A percentile compares a stretch with the other conserved stretches of the same genome.
These are phyloP conservation scores for Juglanconis sp. DNA, from an alignment of 2,329 filamentous ascomycete species.

Conservation along the genomic window DNA sequence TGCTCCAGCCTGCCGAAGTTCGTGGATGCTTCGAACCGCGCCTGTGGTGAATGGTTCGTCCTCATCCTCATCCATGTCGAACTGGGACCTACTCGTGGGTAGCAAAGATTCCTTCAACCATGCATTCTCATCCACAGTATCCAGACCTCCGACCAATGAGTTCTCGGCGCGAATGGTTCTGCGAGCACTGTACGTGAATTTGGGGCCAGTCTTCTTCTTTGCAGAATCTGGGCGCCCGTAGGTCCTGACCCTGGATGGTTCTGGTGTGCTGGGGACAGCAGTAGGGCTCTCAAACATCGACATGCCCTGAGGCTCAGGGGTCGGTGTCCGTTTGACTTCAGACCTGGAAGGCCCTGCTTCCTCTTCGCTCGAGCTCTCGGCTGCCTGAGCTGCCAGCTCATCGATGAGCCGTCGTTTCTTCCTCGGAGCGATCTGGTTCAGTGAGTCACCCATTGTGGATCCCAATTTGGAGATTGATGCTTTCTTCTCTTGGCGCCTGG, in stretches of 20 bases:
- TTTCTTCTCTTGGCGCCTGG: constrained; percentile 15
- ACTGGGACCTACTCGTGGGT: constrained; percentile 24
- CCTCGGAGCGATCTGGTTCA: constrained; percentile 10
- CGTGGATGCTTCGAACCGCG: constrained; percentile 61
- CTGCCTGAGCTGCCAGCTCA: constrained; percentile 37
- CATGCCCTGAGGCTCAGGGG: constrained; percentile 16
- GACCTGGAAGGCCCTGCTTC: constrained; percentile 15
- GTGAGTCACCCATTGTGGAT: constrained; percentile 8
- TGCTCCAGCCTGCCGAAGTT: constrained; percentile 62
- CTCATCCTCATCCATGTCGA: constrained; percentile 39
- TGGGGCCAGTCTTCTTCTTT: constrained; percentile 32
- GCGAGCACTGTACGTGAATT: constrained; percentile 37
- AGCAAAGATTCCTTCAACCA: constrained; percentile 24
- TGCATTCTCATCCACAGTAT: constrained; percentile 19
- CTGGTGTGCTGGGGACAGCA: constrained; percentile 22
- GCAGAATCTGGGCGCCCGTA: constrained; percentile 23
- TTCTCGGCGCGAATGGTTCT: constrained; percentile 31
- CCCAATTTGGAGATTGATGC: constrained; percentile 7
- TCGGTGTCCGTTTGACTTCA: constrained; percentile 14
- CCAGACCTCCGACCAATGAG: constrained; percentile 8
- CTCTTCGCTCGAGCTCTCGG: constrained; percentile 30
- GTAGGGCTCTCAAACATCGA: constrained; percentile 15
- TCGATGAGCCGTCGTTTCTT: constrained; percentile 38
- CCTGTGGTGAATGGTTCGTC: constrained; percentile 41
- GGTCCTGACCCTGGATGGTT: constrained; percentile 18